Evolutionary conservation across 2,329 filamentous ascomycete species (phyloP), one percentile per base, ranked within the genome.

Genomic region (Ophiocordyceps unilateralis): DNA sequence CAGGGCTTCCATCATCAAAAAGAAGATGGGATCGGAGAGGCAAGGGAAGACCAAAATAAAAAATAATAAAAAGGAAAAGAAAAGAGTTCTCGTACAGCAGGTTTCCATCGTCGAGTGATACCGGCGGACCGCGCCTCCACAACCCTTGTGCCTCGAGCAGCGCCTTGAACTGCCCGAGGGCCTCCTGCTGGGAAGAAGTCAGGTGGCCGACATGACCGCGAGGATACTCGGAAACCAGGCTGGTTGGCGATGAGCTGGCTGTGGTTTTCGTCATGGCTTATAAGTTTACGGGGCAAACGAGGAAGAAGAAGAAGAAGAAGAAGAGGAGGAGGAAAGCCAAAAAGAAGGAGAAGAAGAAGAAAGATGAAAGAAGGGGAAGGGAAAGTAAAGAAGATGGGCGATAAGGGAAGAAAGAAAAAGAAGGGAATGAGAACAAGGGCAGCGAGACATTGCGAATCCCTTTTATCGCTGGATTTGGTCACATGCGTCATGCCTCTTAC

Each of bases 131-230:
- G 24, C 24, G 24, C 49, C 76, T 71, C 60, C 77, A 84, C 50
- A 77, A 70, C 9, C 76, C 78, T 49, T 78, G 73, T 54, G 83
- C 69, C 49, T 72, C 65, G 28, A 83, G 70, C 32, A 81, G 57
- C 11, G 59, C 56, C 66, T 88, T 93, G 70, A 95, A 93, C 37
- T 74, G 69, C 21, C 63, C 59, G 41, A 95, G 68, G 17, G 79
- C 76, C 24, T 69, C 63, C 50, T 78, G 70, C 64, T 95, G 83
- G 41, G 74, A 67, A 19, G 70, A 65, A 22, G 67, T 83, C 46
- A 95, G 69, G 60, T 89, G 81, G 41, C 85, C 81, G 39, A 89
- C 66, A 58, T 93, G 87, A n/a, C 85, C 87, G 41, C 73, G 65
- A 2, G 83, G 83, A 59, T 82, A 88, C 12, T 23, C 20, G 12